Base-by-base conservation (phyloP, 2,329 filamentous ascomycete genomes). In the Amylocarpus encephaloides region DNA sequence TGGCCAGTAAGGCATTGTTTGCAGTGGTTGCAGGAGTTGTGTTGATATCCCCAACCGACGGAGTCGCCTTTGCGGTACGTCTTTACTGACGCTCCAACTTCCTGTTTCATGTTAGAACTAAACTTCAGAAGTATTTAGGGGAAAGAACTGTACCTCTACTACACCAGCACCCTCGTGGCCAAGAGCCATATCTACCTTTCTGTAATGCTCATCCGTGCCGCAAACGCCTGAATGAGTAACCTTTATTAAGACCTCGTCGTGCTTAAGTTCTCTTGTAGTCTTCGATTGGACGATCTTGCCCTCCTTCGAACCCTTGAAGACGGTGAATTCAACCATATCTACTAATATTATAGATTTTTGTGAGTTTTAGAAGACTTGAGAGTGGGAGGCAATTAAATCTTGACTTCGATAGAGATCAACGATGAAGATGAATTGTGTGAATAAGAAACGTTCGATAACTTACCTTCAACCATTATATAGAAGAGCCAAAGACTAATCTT, bases 191-290 rank as follows among this genome's bases (percentile, higher is more conserved):
- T 70, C 67, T 2, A 40, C 66, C 6, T 56, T 51, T 50, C 49
- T 61, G 52, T 64, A 68, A 56, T 75, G 71, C 43, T 71, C 57
- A 52, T 73, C 76, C 3, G 83, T 86, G 44, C 79, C 80, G 64
- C 84, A 87, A 46, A 86, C 70, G 29, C 84, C 83, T 2, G 81
- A 83, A 51, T 82, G 79, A 13, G 82, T 86, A 54, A 86, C 71
- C 49, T 74, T 75, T 62, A 87, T 64, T 26, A 82, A 72, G 46
- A 86, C 81, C 52, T 84, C 70, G 65, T 82, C 74, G 45, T 70
- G 67, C 1, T 60, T 62, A 38, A 79, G 64, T 13, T 75, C 69
- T 38, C 66, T 62, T 16, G 68, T 71, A 39, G 74, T 77, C 43
- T 69, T 70, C 40, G 68, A 64, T 64, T 80, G 67, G 50, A 73